A percentile compares a stretch with the other conserved stretches of the same genome.
Evolutionary conservation across 1,284 basidiomycete species (phyloP).

Genomic region (Leccinum solheimii): DNA sequence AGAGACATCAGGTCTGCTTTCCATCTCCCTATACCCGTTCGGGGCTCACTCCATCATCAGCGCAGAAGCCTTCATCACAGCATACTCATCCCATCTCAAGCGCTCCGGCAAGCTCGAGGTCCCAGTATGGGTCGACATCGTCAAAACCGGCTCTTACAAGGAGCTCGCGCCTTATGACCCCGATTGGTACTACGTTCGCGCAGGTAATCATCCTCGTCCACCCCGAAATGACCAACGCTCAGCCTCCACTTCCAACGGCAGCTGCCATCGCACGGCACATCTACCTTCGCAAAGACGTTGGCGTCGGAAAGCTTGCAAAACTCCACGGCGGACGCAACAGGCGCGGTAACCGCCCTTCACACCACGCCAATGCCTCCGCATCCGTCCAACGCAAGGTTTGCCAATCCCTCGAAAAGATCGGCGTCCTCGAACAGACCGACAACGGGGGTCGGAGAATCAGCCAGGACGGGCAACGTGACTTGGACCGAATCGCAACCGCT

Average conservation of each 20-base stretch:
- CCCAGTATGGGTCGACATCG: constrained; percentile 98
- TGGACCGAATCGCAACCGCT: constrained; percentile 98
- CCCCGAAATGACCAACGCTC: constrained; percentile 5
- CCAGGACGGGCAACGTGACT: constrained; percentile 96
- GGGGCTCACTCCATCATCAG: constrained; percentile 39
- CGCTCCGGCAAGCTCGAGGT: constrained; percentile 98
- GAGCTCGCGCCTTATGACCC: constrained; percentile 99
- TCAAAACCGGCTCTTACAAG: constrained; percentile 98
- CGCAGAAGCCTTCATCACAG: constrained; percentile 88
- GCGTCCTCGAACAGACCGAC: constrained; percentile 91
- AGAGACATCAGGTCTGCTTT: constrained; percentile 80
- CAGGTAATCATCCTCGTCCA: constrained; percentile 59
- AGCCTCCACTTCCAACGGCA: constrained; percentile 32
- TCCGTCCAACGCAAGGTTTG: constrained; percentile 90
- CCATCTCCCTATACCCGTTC: not conserved
- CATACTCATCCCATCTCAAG: constrained; percentile 93
- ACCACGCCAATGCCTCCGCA: constrained; percentile 88
- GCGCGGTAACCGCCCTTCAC: constrained; percentile 92
- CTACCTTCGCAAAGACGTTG: constrained; percentile 99
- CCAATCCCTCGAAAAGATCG: constrained; percentile 98
- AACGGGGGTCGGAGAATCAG: constrained; percentile 96
- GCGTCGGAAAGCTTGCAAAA: constrained; percentile 94
- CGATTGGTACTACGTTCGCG: constrained; percentile 99
- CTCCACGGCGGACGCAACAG: constrained; percentile 97
- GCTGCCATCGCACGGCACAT: constrained; percentile 98